phyloP scores from a whole-genome alignment of 73 alveolate species.

The Paramecium caudatum region DNA sequence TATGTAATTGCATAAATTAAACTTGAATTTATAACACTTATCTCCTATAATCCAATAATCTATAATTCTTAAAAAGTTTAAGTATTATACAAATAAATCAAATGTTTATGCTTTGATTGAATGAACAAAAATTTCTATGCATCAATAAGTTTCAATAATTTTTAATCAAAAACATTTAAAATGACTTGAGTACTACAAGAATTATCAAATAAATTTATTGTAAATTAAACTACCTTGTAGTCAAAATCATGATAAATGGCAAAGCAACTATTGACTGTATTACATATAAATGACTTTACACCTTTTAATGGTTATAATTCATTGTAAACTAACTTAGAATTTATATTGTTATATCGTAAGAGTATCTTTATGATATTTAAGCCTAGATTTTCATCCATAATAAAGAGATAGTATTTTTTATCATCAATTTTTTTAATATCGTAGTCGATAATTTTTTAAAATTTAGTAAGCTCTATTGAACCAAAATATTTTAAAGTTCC shows the following conservation, averaged over 20 bases:
- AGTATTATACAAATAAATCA: neutral
- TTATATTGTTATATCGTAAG: neutral
- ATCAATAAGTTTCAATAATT: neutral
- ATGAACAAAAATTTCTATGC: neutral
- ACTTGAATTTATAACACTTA: neutral
- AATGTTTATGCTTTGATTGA: neutral
- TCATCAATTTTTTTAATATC: conserved; percentile 35
- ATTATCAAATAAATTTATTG: neutral
- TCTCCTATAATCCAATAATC: conserved; percentile 5
- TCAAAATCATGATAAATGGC: neutral
- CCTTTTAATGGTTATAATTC: neutral
- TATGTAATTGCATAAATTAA: neutral
- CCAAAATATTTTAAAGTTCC: conserved; percentile 16
- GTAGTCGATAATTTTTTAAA: conserved; percentile 5
- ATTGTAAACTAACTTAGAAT: neutral
- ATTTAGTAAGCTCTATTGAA: neutral
- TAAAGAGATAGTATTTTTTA: neutral
- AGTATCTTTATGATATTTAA: neutral
- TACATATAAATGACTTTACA: conserved; percentile 4
- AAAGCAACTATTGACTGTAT: neutral
- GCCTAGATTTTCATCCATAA: neutral
- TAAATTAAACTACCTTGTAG: neutral
- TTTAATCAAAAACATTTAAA: neutral
- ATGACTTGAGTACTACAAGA: neutral
- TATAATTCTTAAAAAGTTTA: neutral